phyloP scores from a whole-genome alignment of 192 early-diverging fungal species.

The Martensiomyces pterosporus region DNA sequence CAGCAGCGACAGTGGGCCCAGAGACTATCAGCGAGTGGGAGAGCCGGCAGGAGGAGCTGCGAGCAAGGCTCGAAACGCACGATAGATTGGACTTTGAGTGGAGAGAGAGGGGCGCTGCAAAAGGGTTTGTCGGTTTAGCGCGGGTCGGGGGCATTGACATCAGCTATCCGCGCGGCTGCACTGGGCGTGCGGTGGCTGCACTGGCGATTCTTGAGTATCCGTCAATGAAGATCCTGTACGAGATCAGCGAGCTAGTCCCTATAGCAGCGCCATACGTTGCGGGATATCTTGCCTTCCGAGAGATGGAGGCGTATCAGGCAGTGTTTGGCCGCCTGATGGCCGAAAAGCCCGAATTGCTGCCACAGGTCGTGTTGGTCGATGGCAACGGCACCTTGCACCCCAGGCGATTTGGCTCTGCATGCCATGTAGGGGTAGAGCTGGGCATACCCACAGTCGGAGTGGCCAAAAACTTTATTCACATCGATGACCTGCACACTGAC shows the following conservation, averaged over 20 bases:
- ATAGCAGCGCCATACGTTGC: conserved; percentile 79
- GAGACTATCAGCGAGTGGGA: too few relatives aligned
- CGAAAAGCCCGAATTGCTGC: conserved; percentile 53
- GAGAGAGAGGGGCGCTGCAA: too few relatives aligned
- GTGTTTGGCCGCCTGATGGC: conserved; percentile 56
- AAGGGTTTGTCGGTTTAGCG: conserved; percentile 28
- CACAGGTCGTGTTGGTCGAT: conserved; percentile 82
- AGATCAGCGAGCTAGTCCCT: conserved; percentile 52
- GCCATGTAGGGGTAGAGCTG: conserved; percentile 70
- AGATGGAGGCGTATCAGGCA: conserved; percentile 58
- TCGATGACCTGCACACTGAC: conserved; percentile 52
- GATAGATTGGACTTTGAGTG: not conserved
- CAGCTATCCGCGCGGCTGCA: conserved; percentile 58
- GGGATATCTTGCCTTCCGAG: conserved; percentile 90
- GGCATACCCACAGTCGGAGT: conserved; percentile 81
- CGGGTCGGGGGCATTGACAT: conserved; percentile 75
- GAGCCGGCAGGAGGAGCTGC: not conserved
- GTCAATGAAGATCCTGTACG: conserved; percentile 62
- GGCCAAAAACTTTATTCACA: conserved; percentile 84
- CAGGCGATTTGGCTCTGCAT: conserved; percentile 80
- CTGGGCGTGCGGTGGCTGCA: conserved; percentile 65
- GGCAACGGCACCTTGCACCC: conserved; percentile 89
- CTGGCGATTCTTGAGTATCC: conserved; percentile 71
- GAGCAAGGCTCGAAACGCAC: not conserved
- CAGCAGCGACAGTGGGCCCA: too few relatives aligned